Conservation (phyloP, 192 early-diverging fungal genomes). For the Diversispora eburnea region DNA sequence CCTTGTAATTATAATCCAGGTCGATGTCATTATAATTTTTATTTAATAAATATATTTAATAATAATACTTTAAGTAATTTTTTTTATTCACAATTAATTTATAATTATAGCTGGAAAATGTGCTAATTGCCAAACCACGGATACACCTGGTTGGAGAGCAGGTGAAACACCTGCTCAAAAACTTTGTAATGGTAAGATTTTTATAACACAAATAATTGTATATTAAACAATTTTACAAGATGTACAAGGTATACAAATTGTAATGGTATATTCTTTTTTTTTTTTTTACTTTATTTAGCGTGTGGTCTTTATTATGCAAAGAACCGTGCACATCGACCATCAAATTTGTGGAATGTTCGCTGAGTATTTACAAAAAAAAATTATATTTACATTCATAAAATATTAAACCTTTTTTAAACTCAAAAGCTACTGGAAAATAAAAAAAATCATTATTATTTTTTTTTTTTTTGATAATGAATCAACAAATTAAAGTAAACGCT, state of each 20-base stretch:
- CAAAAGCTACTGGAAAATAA: no score
- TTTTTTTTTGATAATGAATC: no score
- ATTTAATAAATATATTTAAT: no score
- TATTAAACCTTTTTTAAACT: no score
- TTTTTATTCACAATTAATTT: not conserved
- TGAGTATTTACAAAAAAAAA: not conserved
- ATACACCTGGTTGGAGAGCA: slow-evolving; percentile 29
- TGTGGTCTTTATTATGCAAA: slow-evolving; percentile 23
- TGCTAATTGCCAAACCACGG: slow-evolving; percentile 24
- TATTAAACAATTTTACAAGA: not conserved
- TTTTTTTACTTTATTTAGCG: not conserved
- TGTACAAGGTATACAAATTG: not conserved
- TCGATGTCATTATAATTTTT: not conserved
- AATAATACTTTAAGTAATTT: not conserved
- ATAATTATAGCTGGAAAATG: slow-evolving; percentile 15
- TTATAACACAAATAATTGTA: not conserved
- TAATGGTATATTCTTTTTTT: no score
- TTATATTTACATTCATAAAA: no score
- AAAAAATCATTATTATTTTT: no score
- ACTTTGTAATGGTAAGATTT: slow-evolving; percentile 26
- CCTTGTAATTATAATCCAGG: slow-evolving; percentile 24
- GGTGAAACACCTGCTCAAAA: slow-evolving; percentile 31
- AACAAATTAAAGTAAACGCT: no score
- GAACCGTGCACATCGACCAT: slow-evolving; percentile 7
- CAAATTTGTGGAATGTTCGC: slow-evolving; percentile 10